These are phyloP conservation scores for Fusarium secorum DNA, from an alignment of 2,329 filamentous ascomycete genomes.

Conservation along the genomic window DNA sequence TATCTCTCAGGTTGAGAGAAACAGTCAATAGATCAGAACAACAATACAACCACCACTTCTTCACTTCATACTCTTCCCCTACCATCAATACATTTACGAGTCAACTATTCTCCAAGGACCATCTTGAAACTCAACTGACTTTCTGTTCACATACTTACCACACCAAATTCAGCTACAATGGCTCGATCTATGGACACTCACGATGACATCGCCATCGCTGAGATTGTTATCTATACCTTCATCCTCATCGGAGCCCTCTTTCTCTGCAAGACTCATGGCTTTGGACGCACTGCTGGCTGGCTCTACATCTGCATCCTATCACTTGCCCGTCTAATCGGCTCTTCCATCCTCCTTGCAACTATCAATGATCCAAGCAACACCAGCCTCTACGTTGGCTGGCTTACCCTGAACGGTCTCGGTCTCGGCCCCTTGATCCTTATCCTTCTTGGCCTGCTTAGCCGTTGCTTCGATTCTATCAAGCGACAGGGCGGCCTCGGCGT, in stretches of 20 bases:
- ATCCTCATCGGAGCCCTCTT: conserved; percentile 43
- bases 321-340: conserved; percentile 63
- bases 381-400: conserved; percentile 47
- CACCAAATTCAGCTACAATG: conserved; percentile 18
- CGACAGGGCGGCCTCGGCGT: conserved; percentile 45
- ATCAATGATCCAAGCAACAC: conserved; percentile 60
- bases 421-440: conserved; percentile 58
- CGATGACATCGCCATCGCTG: conserved; percentile 46
- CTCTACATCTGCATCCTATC: conserved; percentile 67
- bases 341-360: conserved; percentile 53
- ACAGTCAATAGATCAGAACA: background rate
- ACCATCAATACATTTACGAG: background rate
- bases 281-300: conserved; percentile 66
- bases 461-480: conserved; percentile 58
- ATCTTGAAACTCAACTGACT: background rate
- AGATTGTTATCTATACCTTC: conserved; percentile 44
- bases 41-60: background rate
- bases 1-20: background rate
- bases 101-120: background rate
- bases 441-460: conserved; percentile 45
- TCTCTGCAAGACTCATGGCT: conserved; percentile 60
- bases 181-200: conserved; percentile 39
- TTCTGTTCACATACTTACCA: background rate
- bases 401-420: conserved; percentile 45
- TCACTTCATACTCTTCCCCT: background rate